Evolutionary conservation across 495 filamentous ascomycete species (phyloP).

Genomic region (Astrocystis sublimbata): DNA sequence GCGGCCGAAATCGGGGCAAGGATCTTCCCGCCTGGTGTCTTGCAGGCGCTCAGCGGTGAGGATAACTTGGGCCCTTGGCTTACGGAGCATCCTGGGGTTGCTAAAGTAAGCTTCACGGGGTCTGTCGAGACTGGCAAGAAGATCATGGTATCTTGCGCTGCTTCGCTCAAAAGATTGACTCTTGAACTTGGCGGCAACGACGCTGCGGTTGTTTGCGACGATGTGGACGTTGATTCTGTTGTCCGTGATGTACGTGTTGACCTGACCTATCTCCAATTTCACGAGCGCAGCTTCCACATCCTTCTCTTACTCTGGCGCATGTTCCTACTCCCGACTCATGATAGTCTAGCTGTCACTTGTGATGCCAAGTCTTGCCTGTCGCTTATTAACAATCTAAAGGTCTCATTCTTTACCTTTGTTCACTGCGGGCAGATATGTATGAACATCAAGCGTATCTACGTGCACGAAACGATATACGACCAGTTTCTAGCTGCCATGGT

Average conservation of each 20-base stretch:
- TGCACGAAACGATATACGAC: constrained; percentile 60
- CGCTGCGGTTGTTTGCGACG: not conserved
- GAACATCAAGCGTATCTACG: constrained; percentile 59
- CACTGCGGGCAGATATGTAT: constrained; percentile 44
- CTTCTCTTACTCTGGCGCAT: too few relatives aligned
- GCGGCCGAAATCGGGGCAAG: constrained; percentile 54
- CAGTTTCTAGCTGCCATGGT: constrained; percentile 53
- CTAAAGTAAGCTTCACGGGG: constrained; percentile 64
- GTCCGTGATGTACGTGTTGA: constrained; percentile 30
- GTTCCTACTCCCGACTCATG: too few relatives aligned
- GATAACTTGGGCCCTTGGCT: constrained; percentile 56
- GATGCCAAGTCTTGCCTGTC: too few relatives aligned
- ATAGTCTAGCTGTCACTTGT: too few relatives aligned
- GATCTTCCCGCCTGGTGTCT: constrained; percentile 59
- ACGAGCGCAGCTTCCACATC: not conserved
- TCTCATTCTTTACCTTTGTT: constrained; percentile 6
- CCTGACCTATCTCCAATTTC: too few relatives aligned
- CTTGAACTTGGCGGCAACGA: constrained; percentile 42
- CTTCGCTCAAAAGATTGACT: constrained; percentile 57
- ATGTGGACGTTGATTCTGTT: constrained; percentile 45
- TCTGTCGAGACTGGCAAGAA: constrained; percentile 57
- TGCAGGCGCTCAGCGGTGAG: constrained; percentile 59
- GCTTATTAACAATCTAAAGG: not conserved
- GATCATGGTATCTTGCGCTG: constrained; percentile 53
- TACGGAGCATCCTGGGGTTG: constrained; percentile 52